Percentiles rank a stretch among this genome's conserved stretches.
Conservation (phyloP, 768 basidiomycete genomes). For the Termitomyces sp. region DNA sequence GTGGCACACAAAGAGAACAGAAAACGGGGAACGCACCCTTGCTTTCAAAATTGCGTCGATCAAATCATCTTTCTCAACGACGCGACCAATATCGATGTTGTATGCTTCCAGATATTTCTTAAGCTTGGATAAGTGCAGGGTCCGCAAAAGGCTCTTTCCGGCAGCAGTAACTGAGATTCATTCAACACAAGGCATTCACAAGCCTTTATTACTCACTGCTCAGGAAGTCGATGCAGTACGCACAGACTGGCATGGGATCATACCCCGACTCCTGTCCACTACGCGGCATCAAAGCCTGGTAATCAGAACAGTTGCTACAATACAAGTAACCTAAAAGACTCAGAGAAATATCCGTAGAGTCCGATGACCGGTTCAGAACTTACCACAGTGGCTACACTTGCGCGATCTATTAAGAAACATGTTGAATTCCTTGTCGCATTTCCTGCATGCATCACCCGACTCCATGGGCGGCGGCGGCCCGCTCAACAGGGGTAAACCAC, state of each 20-base stretch:
- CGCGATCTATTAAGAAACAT: constrained; percentile 58
- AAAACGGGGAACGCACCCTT: constrained; percentile 34
- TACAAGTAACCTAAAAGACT: constrained; percentile 55
- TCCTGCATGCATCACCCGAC: constrained; percentile 44
- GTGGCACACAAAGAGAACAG: neutral
- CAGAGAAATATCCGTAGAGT: constrained; percentile 1
- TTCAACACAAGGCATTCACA: constrained; percentile 1
- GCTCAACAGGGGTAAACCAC: constrained; percentile 67
- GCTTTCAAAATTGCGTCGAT: constrained; percentile 56
- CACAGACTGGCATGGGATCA: constrained; percentile 63
- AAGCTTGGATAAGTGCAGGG: constrained; percentile 52
- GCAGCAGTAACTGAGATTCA: constrained; percentile 58
- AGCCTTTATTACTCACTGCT: constrained; percentile 39
- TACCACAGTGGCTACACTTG: constrained; percentile 75
- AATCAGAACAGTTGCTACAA: constrained; percentile 71
- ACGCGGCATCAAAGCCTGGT: constrained; percentile 75
- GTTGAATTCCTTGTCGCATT: constrained; percentile 71
- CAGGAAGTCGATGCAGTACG: constrained; percentile 66
- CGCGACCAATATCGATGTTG: constrained; percentile 53
- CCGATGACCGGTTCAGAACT: constrained; percentile 15
- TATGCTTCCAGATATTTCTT: constrained; percentile 70
- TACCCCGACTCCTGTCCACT: constrained; percentile 49
- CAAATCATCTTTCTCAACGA: constrained; percentile 76
- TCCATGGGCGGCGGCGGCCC: constrained; percentile 47
- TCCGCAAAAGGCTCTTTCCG: constrained; percentile 49